phyloP scores from a whole-genome alignment of 441 rosid genomes.

The Pelargonium cotyledonis region DNA sequence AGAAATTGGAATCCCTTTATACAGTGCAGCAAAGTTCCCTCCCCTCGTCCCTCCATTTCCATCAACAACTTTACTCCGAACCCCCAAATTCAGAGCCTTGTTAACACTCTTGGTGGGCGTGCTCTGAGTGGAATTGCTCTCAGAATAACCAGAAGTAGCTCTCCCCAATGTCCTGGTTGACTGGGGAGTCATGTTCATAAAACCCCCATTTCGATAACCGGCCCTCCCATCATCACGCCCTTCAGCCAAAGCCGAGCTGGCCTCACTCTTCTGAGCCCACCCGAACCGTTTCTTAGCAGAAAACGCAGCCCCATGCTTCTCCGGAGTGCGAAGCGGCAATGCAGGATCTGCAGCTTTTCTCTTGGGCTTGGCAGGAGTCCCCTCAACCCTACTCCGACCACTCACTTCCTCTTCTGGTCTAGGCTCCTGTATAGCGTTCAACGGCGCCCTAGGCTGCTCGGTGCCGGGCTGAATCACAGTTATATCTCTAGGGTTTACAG shows the following conservation, averaged over 20 bases:
- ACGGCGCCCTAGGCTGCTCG: conserved; percentile 63
- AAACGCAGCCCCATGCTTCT: conserved; percentile 41
- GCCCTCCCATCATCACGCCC: conserved; percentile 27
- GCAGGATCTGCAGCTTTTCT: conserved; percentile 38
- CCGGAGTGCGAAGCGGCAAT: conserved; percentile 72
- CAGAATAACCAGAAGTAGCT: conserved; percentile 46
- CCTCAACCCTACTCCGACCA: conserved; percentile 35
- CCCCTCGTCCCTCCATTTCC: conserved; percentile 44
- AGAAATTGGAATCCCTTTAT: conserved; percentile 65
- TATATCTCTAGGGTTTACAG: conserved; percentile 48
- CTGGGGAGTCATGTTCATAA: conserved; percentile 52
- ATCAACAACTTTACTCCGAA: conserved; percentile 54
- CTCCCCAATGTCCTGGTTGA: conserved; percentile 49
- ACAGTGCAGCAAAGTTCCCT: conserved; percentile 62
- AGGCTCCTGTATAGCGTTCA: conserved; percentile 52
- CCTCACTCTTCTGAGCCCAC: conserved; percentile 60
- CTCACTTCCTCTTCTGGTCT: conserved; percentile 33
- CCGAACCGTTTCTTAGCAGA: conserved; percentile 54
- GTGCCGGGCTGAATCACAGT: conserved; percentile 35
- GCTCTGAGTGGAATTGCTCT: conserved; percentile 73
- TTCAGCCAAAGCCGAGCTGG: conserved; percentile 20
- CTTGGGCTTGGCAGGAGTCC: conserved; percentile 69
- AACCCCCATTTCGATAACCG: conserved; percentile 27
- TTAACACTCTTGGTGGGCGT: conserved; percentile 90
- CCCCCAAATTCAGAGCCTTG: conserved; percentile 62